phyloP scores from a whole-genome alignment of 2,329 filamentous ascomycete species.

The Neophaeococcomyces mojaviensis region DNA sequence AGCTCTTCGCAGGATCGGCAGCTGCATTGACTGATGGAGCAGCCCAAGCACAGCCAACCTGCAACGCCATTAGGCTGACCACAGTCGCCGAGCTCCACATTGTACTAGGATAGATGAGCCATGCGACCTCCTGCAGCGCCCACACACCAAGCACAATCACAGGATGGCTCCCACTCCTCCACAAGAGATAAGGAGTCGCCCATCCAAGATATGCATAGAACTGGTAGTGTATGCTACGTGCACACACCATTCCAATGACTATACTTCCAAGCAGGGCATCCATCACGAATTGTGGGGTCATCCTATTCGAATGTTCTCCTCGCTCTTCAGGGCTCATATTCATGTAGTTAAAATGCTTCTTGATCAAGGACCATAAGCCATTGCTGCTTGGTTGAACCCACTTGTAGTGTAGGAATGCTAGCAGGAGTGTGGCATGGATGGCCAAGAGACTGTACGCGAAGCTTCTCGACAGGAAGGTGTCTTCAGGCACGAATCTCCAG shows the following conservation, averaged over 20 bases:
- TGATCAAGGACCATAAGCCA: conserved; percentile 48
- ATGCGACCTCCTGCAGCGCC: conserved; percentile 79
- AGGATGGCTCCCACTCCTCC: conserved; percentile 65
- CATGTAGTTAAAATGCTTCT: conserved; percentile 38
- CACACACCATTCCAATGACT: conserved; percentile 73
- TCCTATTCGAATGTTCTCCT: conserved; percentile 46
- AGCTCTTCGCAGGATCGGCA: conserved; percentile 5
- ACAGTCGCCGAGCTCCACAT: conserved; percentile 57
- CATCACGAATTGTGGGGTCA: conserved; percentile 67
- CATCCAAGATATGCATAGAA: conserved; percentile 90
- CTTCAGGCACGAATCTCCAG: conserved; percentile 90
- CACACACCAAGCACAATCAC: conserved; percentile 62
- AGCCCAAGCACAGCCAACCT: conserved; percentile 39
- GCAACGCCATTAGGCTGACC: conserved; percentile 61
- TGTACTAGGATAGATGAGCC: conserved; percentile 89
- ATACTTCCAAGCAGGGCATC: conserved; percentile 70
- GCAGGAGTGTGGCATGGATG: conserved; percentile 58
- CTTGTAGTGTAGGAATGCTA: conserved; percentile 56
- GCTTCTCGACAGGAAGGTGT: conserved; percentile 61
- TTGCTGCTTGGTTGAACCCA: conserved; percentile 65
- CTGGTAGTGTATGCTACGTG: conserved; percentile 85
- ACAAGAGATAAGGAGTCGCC: conserved; percentile 80
- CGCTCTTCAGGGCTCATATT: conserved; percentile 25
- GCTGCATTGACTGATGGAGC: conserved; percentile 15
- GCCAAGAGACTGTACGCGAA: conserved; percentile 64